phyloP scores from a whole-genome alignment of 2,329 filamentous ascomycete species.

The Colletotrichum tanaceti region DNA sequence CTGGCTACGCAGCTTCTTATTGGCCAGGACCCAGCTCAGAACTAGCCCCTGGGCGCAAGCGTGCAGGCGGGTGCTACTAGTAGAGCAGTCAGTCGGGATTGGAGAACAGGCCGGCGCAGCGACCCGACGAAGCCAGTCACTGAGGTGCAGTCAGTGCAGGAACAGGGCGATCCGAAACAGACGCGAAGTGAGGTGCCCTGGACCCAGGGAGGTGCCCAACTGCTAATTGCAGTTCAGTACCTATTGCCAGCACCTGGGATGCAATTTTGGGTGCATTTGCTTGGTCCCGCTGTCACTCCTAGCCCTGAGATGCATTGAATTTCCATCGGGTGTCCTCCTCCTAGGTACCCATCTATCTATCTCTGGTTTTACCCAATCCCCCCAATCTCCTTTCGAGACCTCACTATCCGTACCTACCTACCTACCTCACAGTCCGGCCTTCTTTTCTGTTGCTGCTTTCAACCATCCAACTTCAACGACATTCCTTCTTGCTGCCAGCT shows the following conservation, averaged over 20 bases:
- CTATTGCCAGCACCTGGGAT: conserved; percentile 4
- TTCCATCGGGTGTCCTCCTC: conserved; percentile 8
- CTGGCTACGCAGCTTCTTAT: conserved; percentile 23
- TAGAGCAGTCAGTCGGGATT: conserved; percentile 19
- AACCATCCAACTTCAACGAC: conserved; percentile 13
- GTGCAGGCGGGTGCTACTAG: conserved; percentile 13
- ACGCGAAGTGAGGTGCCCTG: conserved; percentile 9
- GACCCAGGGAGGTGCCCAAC: conserved; percentile 2
- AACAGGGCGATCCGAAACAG: conserved; percentile 37
- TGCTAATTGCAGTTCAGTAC: neutral
- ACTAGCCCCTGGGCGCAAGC: conserved; percentile 32
- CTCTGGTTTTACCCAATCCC: conserved; percentile 16
- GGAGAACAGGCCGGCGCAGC: conserved; percentile 34
- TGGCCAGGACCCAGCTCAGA: conserved; percentile 21
- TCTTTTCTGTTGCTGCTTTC: conserved; percentile 1
- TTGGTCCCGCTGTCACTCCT: conserved; percentile 23
- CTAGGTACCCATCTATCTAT: neutral
- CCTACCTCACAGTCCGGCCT: neutral
- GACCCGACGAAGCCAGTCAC: conserved; percentile 28
- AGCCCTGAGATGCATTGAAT: conserved; percentile 16
- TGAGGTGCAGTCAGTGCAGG: conserved; percentile 34
- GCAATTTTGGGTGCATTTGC: conserved; percentile 27
- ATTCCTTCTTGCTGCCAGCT: conserved; percentile 3
- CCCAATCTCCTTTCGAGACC: conserved; percentile 29
- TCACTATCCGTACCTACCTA: no score